These are phyloP conservation scores for Tulasnella sp. DNA, from an alignment of 768 basidiomycete species.

Conservation along the genomic window DNA sequence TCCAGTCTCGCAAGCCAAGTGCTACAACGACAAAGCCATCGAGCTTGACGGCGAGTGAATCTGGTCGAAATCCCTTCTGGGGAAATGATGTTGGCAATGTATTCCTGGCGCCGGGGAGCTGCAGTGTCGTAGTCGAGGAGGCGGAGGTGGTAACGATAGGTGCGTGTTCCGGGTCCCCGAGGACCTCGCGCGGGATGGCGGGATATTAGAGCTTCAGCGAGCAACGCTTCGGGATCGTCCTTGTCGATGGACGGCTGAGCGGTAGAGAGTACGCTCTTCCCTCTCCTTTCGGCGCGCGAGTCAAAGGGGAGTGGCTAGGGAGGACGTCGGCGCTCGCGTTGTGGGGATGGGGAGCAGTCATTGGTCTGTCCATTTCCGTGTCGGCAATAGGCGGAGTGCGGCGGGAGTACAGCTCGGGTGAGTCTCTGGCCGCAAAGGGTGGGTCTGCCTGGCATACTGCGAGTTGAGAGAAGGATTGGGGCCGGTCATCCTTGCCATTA, in stretches of 20 bases:
- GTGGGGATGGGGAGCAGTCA: not conserved
- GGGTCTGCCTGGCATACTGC: not conserved
- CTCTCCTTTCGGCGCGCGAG: not conserved
- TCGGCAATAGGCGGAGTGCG: not conserved
- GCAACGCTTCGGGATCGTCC: not conserved
- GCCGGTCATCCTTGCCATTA: not conserved
- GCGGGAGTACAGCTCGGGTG: not conserved
- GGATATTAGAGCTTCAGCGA: conserved; percentile 9
- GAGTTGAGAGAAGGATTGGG: not conserved
- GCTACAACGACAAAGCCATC: conserved; percentile 70
- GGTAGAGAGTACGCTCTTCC: not conserved
- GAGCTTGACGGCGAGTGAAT: conserved; percentile 46
- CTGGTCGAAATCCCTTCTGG: conserved; percentile 53
- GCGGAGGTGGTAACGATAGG: not conserved
- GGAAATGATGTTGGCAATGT: conserved; percentile 28
- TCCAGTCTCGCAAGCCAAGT: conserved; percentile 91
- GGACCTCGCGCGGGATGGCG: not conserved
- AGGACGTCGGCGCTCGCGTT: conserved; percentile 6
- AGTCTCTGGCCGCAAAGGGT: not conserved
- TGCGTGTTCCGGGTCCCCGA: too few relatives aligned
- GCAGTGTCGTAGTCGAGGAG: not conserved
- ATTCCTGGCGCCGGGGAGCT: conserved; percentile 27
- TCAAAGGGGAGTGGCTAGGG: not conserved
- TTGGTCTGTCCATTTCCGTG: not conserved
- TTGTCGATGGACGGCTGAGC: too few relatives aligned